Base-by-base conservation (phyloP, 2,329 filamentous ascomycete species). In the Sarocladium brachiariae region DNA sequence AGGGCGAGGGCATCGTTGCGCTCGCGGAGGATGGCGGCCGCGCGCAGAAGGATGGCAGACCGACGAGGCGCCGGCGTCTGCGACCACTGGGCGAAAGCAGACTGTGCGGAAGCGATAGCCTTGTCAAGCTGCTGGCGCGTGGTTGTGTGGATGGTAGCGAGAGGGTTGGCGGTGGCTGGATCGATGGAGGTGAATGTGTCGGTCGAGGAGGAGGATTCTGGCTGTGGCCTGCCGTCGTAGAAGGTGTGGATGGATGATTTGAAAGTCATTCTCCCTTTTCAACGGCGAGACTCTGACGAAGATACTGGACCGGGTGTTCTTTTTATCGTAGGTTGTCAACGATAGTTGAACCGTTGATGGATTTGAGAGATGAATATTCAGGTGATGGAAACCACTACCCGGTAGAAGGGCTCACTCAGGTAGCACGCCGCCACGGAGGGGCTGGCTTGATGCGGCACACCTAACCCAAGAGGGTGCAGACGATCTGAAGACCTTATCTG, bases 1-100 rank as follows among this genome's bases (percentile, higher is more conserved):
- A 76, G 77, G 48, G 89, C 89, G 37, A 95, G 83, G 51, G 83
- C 81, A 61, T 95, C 86, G 66, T 95, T 95, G 56, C 83, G 81
- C 56, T 81, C 70, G 43, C 89, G 85, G 11, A 95, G 75, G 13
- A 95, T 69, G 43, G 79, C 70, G 16, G 87, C 89, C 2, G 89
- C 89, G 63, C 80, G 82, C 25, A 89, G 84, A 9, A 95, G 80
- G 58, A 95, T 85, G 52, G 87, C 82, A 1, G 88, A 82, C 52
- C 89, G 87, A 60, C 81, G 80, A 54, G 86, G 74, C n/a, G 86
- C 75, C 2, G 89, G 80, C 11, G 84, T 93, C 51, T 78, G 73
- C 1, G 88, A 89, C 89, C 89, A 95, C 33, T 74, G 69, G 2
- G 78, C 75, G 65, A 95, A 95, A 1, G 88, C 89, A 30, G 73